Base-by-base conservation (phyloP, 1,284 basidiomycete species). In the Pseudozyma sp. region DNA sequence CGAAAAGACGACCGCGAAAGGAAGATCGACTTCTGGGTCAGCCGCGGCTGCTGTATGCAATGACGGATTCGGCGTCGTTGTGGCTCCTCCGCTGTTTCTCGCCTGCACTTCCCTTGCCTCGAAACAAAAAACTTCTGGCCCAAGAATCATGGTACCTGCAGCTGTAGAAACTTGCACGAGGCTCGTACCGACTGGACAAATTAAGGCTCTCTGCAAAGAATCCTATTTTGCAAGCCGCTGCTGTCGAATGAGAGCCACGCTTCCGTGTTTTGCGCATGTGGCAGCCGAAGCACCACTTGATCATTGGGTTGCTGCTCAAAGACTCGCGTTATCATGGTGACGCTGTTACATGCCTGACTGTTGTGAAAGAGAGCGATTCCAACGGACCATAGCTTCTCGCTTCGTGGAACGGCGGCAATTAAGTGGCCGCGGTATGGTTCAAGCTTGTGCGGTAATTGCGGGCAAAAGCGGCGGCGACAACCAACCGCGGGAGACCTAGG, bases 371-470 rank as follows among this genome's bases (percentile, higher is more conserved):
- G 11, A 10, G 11, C 13, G 44, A 3, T 44, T n/a, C 42, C 63
- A 45, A 50, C 63, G 56, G 57, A 10, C 5, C 40, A 9, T 34
- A 4, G 40, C 50, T 37, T 35, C 53, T 54, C 49, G 54, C 54
- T 54, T 50, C 17, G 29, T 48, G 17, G 37, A 52, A 34, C 58
- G 65, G 65, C 65, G 65, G 65, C 24, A 53, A 24, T 19, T 13
- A 9, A 24, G 3, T 49, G 45, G 52, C 65, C 30, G 58, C 65
- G 65, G 65, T 53, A 57, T 46, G 34, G 31, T 30, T 40, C 31
- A 39, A 35, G 7, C 33, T 33, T 40, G 33, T 47, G 54, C 65
- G 54, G 58, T 29, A 44, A 35, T 19, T 47, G 65, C 65, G 65
- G 58, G 29, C 40, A 54, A 31, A 40, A 35, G 47, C 63, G 56